Evolutionary conservation across 139 green algal species (phyloP), one percentile per base, ranked within the genome.

Genomic region (Tetraselmis striata): DNA sequence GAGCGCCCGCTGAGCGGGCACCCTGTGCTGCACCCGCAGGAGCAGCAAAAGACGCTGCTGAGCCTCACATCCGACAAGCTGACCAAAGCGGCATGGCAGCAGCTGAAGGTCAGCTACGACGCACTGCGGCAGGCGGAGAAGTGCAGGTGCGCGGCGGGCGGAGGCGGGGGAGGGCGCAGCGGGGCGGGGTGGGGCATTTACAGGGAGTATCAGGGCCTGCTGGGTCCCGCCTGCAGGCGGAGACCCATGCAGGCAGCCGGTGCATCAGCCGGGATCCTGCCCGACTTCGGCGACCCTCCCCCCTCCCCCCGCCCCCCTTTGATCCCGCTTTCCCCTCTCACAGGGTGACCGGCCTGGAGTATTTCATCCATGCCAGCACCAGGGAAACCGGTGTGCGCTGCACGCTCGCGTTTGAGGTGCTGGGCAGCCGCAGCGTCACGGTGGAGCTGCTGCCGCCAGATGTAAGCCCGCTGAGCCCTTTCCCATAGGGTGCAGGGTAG

Each of bases 391-490:
- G 45, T 5, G 45, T 67, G 11, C 5, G 18, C 11, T 67, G 45
- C 45, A 25, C 11, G 11, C 45, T 67, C 45, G 45, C 45, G 45
- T 31, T 1, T 24, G 1, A 23, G 27, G 11, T 11, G n/a, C 78
- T 79, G 75, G 81, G 79, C 76, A 82, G 75, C 77, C 59, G 58
- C 1, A 76, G 59, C 58, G 93, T 94, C 74, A 32, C 80, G 0
- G 84, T 95, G 27, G 86, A 92, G 29, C 75, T 95, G 67, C 88
- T 88, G 0, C 81, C 85, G 0, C 87, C 92, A 5, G 26, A 67
- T 5, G 45, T 67, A 18, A 67, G n/a, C n/a, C n/a, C n/a, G n/a
- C n/a, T n/a, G n/a, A n/a, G n/a, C n/a, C n/a, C n/a, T n/a, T n/a
- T n/a, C n/a, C n/a, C n/a, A n/a, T n/a, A n/a, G n/a, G n/a, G n/a